Evolutionary conservation across 2,329 filamentous ascomycete species (phyloP), one percentile per base, ranked within the genome.

Genomic region (Paraconiothyrium brasiliense): DNA sequence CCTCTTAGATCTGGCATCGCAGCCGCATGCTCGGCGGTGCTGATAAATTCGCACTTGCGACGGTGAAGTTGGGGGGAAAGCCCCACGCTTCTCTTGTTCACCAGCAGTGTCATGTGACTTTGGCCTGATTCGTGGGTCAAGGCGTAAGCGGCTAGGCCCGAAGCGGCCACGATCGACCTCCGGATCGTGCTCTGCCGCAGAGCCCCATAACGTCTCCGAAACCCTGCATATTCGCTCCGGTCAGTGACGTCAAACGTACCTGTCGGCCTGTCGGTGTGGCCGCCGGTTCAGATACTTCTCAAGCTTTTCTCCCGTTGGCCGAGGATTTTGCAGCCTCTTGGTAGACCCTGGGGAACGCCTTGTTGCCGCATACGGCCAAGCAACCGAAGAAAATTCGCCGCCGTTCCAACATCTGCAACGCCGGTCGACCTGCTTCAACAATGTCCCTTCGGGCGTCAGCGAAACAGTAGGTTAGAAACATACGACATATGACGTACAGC

Each of bases 141-240:
- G 20, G 34, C 32, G n/a, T 14, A n/a, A n/a, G 24, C 4, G 8
- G 22, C 49, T 52, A 52, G 0, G 24, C 50, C 50, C 11, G 7
- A n/a, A 10, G 27, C 22, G 35, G 35, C 22, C 6, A n/a, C 16
- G 50, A 43, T 54, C 50, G 22, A 14, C 35, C 14, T 9, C 14
- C 22, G 20, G 50, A 22, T 41, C 20, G 22, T n/a, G 22, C 37
- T n/a, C 35, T 54, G 35, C 50, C 50, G 50, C 50, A 54, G 50
- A 54, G 50, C 50, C 50, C 50, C 50, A 54, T 54, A 54, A 54
- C 50, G 50, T 35, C 14, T 41, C 20, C 35, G 14, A 41, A 22
- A n/a, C 50, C 50, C 50, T 54, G 50, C 50, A 54, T 54, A 30
- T 20, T 4, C 5, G 37, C 16, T 43, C 50, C 50, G 35, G 22